Evolutionary conservation across 441 rosid genomes (phyloP).

Genomic region (Adansonia madagascariensis): DNA sequence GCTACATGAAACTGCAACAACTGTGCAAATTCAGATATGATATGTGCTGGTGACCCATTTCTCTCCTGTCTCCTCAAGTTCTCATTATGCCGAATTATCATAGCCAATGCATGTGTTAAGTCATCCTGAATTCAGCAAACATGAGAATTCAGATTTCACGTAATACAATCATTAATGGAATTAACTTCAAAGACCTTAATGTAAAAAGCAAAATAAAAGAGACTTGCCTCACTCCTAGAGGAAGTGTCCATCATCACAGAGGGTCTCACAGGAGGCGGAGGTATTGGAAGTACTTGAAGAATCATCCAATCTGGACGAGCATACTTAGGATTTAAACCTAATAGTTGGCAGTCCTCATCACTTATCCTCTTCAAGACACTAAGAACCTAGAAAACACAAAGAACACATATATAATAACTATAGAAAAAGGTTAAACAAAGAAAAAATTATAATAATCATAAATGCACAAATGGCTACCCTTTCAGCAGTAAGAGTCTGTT

Average conservation of each 20-base stretch:
- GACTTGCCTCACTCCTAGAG: slow-evolving; percentile 92
- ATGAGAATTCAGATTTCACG: slow-evolving; percentile 30
- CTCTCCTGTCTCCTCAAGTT: slow-evolving; percentile 90
- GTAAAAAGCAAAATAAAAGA: slow-evolving; percentile 22
- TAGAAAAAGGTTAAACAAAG: background rate
- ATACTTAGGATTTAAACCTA: slow-evolving; percentile 91
- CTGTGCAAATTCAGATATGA: slow-evolving; percentile 95
- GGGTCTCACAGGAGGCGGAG: slow-evolving; percentile 99
- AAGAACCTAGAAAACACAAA: too few species aligned
- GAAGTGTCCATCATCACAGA: slow-evolving; percentile 99
- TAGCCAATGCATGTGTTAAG: slow-evolving; percentile 94
- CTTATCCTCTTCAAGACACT: slow-evolving; percentile 34
- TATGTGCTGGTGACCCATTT: slow-evolving; percentile 97
- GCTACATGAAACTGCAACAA: slow-evolving; percentile 96
- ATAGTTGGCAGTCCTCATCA: slow-evolving; percentile 82
- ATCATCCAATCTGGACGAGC: slow-evolving; percentile 99
- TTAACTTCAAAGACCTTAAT: slow-evolving; percentile 25
- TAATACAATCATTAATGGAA: background rate
- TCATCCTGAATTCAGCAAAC: slow-evolving; percentile 71
- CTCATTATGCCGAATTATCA: slow-evolving; percentile 94
- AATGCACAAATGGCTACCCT: slow-evolving; percentile 53
- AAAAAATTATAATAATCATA: background rate
- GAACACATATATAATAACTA: background rate
- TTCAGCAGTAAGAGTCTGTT: slow-evolving; percentile 95
- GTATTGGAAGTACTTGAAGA: slow-evolving; percentile 94